Percentiles rank a stretch among this genome's conserved stretches.
These are phyloP conservation scores for Corchorus capsularis DNA, from an alignment of 345 rosid genomes.

Conservation along the genomic window DNA sequence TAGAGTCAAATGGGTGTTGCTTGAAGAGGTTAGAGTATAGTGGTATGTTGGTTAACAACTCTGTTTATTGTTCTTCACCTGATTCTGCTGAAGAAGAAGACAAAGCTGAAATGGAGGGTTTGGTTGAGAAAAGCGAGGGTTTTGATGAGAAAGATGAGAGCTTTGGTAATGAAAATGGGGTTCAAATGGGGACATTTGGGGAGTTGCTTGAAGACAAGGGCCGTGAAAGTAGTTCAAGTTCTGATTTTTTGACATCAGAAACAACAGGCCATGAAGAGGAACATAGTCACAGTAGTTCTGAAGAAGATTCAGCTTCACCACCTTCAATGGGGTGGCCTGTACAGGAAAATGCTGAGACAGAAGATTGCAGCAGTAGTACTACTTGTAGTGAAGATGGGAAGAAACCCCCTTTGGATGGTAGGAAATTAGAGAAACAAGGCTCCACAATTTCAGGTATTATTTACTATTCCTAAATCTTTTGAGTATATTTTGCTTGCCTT, in stretches of 20 bases:
- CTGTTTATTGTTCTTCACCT: constrained; percentile 46
- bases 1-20: constrained; percentile 38
- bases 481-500: constrained; percentile 19
- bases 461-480: background rate
- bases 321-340: constrained; percentile 54
- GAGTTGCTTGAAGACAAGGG: constrained; percentile 53
- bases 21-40: constrained; percentile 33
- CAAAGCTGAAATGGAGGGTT: constrained; percentile 44
- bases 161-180: constrained; percentile 31
- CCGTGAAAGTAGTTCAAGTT: constrained; percentile 78
- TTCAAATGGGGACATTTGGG: constrained; percentile 44
- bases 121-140: constrained; percentile 34
- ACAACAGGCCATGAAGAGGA: constrained; percentile 59
- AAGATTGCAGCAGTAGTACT: constrained; percentile 49
- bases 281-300: constrained; percentile 63
- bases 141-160: constrained; percentile 36
- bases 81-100: constrained; percentile 37
- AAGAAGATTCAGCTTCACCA: constrained; percentile 57
- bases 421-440: constrained; percentile 45
- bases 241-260: constrained; percentile 68
- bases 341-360: constrained; percentile 34
- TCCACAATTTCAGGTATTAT: constrained; percentile 63
- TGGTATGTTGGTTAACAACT: constrained; percentile 52
- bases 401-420: constrained; percentile 35
- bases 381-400: constrained; percentile 32